These are phyloP conservation scores for Neurospora hispaniola DNA, from an alignment of 495 filamentous ascomycete genomes.

Conservation along the genomic window DNA sequence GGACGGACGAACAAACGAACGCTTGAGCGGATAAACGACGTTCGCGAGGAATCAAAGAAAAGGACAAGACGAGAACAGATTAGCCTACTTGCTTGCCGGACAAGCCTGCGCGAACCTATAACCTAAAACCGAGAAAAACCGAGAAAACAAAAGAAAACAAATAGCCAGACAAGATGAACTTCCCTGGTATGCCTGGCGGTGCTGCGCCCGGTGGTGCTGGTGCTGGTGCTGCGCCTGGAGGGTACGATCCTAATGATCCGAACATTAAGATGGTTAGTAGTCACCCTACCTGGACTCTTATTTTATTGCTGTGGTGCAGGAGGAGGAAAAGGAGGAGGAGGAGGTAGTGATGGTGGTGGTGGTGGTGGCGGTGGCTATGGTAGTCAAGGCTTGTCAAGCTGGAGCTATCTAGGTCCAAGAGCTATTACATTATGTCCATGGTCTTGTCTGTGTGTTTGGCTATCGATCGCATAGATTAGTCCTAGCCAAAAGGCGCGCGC, in stretches of 20 bases:
- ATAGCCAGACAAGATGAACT: constrained; percentile 8
- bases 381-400: not conserved
- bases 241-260: constrained; percentile 31
- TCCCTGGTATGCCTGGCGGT: constrained; percentile 12
- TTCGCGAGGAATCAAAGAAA: not conserved
- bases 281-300: not conserved
- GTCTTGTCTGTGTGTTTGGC: not conserved
- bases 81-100: not conserved
- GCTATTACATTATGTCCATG: not conserved
- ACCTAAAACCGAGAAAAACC: not conserved
- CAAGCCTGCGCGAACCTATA: not conserved
- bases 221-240: constrained; percentile 2
- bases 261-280: constrained; percentile 26
- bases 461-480: not conserved
- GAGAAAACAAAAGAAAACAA: too few species aligned
- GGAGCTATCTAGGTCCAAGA: not conserved
- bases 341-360: not conserved
- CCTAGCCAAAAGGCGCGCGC: not conserved
- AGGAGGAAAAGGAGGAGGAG: not conserved
- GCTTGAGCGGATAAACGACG: not conserved
- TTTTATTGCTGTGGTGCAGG: not conserved
- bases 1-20: not conserved
- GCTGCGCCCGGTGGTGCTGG: constrained; percentile 1
- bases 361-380: not conserved
- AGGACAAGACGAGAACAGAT: too few species aligned